Conservation (phyloP, 176 grass and related monocot genomes). For the Stipa capillata region DNA sequence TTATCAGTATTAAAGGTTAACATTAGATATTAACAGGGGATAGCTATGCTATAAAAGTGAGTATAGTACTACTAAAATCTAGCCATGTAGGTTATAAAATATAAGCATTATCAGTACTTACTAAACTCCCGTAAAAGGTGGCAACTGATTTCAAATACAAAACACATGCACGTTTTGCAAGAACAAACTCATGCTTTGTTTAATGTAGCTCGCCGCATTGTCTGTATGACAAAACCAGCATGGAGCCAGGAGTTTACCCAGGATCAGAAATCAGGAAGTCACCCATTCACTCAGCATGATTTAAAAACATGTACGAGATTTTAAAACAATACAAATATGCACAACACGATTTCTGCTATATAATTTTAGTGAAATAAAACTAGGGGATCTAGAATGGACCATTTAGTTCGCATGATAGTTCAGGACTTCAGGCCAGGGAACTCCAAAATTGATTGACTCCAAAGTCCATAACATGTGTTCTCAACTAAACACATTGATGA, state of each 20-base stretch:
- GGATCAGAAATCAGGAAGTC: background rate
- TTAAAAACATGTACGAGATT: background rate
- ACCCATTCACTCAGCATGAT: background rate
- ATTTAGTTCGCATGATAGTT: background rate
- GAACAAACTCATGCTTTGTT: too few species aligned
- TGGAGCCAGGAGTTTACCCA: too few species aligned
- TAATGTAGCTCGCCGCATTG: too few species aligned
- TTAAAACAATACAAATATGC: background rate
- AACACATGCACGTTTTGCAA: background rate
- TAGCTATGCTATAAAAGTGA: too few species aligned
- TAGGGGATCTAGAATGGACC: background rate
- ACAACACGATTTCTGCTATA: background rate
- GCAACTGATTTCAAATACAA: background rate
- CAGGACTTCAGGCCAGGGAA: too few species aligned
- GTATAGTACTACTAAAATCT: too few species aligned
- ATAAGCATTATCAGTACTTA: background rate
- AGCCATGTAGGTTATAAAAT: background rate
- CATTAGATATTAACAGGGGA: background rate
- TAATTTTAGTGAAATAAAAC: too few species aligned
- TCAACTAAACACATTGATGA: too few species aligned
- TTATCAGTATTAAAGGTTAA: background rate
- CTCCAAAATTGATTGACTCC: background rate
- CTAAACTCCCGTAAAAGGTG: background rate
- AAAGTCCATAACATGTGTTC: background rate
- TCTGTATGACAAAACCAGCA: too few species aligned